phyloP scores from a whole-genome alignment of 495 filamentous ascomycete genomes.

The Antarctomyces pellizariae region DNA sequence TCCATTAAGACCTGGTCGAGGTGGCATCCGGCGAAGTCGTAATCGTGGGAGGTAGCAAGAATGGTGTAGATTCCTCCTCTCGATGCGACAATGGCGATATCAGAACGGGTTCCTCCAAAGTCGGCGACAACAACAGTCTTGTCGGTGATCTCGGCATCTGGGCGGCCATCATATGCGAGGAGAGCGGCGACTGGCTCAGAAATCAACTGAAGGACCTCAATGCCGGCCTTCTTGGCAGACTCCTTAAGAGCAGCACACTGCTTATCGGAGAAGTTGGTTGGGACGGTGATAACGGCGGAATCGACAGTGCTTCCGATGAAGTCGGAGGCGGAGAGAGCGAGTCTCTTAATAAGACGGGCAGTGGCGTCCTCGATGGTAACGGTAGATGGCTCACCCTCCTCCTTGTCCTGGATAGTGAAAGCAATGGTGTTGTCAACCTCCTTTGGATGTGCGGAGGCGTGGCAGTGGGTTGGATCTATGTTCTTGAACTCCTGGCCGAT shows the following conservation, averaged over 20 bases:
- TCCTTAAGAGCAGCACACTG: slow-evolving; percentile 60
- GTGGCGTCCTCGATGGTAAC: slow-evolving; percentile 69
- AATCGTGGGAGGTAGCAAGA: slow-evolving; percentile 83
- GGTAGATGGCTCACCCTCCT: slow-evolving; percentile 38
- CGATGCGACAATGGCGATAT: slow-evolving; percentile 72
- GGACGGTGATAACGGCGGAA: slow-evolving; percentile 78
- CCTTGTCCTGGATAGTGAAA: slow-evolving; percentile 64
- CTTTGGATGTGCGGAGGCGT: slow-evolving; percentile 76
- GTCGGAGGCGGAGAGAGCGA: slow-evolving; percentile 66
- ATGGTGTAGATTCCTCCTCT: slow-evolving; percentile 93
- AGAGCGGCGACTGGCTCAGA: slow-evolving; percentile 80
- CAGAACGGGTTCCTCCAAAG: slow-evolving; percentile 77
- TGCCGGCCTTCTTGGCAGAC: slow-evolving; percentile 54
- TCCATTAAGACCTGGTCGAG: slow-evolving; percentile 82
- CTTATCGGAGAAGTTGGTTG: slow-evolving; percentile 73
- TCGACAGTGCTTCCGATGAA: slow-evolving; percentile 82
- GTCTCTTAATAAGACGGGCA: slow-evolving; percentile 62
- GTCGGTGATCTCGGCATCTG: slow-evolving; percentile 49
- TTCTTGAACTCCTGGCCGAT: slow-evolving; percentile 90
- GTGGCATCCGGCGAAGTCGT: slow-evolving; percentile 59
- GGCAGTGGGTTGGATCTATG: slow-evolving; percentile 87
- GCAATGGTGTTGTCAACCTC: slow-evolving; percentile 48
- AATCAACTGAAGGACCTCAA: slow-evolving; percentile 84
- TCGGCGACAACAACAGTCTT: slow-evolving; percentile 86
- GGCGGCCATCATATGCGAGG: slow-evolving; percentile 76